phyloP scores from a whole-genome alignment of 768 basidiomycete genomes.

The Mrakia hoshinonis region DNA sequence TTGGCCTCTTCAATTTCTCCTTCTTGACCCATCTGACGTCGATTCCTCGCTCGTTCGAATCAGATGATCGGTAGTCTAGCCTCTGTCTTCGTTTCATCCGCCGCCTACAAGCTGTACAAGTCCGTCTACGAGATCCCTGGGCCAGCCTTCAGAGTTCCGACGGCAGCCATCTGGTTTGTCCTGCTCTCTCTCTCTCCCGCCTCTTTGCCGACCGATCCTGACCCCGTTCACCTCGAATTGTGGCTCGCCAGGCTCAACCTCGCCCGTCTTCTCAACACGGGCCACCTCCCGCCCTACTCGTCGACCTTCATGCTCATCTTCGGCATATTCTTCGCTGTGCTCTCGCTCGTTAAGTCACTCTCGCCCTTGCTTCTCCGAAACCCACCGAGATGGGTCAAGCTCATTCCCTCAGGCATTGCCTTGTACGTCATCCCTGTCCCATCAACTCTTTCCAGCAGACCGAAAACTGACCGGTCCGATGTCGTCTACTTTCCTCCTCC shows the following conservation, averaged over 20 bases:
- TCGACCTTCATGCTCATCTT: slow-evolving; percentile 69
- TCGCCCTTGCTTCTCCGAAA: slow-evolving; percentile 21
- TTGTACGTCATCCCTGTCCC: slow-evolving; percentile 43
- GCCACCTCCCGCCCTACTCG: slow-evolving; percentile 68
- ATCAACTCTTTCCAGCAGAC: neutral
- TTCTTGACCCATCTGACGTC: neutral
- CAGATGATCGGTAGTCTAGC: slow-evolving; percentile 79
- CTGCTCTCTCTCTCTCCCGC: slow-evolving; percentile 50
- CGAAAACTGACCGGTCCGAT: neutral
- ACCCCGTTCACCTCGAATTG: neutral
- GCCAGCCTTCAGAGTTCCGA: slow-evolving; percentile 90
- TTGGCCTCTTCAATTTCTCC: neutral
- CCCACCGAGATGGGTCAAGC: slow-evolving; percentile 43
- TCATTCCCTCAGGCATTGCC: slow-evolving; percentile 85
- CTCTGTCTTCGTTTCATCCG: slow-evolving; percentile 79
- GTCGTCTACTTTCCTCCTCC: neutral
- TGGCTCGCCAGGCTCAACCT: slow-evolving; percentile 42
- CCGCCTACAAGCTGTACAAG: slow-evolving; percentile 78
- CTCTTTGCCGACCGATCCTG: neutral
- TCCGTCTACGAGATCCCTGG: slow-evolving; percentile 59
- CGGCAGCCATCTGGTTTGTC: slow-evolving; percentile 76
- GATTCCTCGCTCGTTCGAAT: neutral
- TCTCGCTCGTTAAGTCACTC: slow-evolving; percentile 61
- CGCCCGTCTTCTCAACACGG: slow-evolving; percentile 48
- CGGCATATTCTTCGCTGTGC: slow-evolving; percentile 58